phyloP scores from a whole-genome alignment of 2,329 filamentous ascomycete genomes.

The Bipolaris gigantea region DNA sequence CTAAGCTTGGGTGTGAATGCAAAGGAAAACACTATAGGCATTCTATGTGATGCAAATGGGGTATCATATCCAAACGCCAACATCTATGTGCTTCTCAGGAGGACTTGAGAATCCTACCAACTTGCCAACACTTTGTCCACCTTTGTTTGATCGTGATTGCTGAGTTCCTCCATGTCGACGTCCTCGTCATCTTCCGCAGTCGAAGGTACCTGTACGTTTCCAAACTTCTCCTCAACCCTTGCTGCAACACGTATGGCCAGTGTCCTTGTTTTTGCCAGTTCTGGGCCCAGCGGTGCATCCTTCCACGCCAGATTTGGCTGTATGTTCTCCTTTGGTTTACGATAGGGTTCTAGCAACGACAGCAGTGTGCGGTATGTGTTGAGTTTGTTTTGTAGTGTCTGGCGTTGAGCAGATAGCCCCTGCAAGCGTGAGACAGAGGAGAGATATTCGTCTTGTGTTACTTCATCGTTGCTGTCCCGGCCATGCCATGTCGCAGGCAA shows the following conservation, averaged over 20 bases:
- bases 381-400: constrained; percentile 52
- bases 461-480: constrained; percentile 12
- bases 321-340: constrained; percentile 50
- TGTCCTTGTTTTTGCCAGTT: constrained; percentile 68
- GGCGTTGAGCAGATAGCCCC: constrained; percentile 54
- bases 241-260: constrained; percentile 50
- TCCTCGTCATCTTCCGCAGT: constrained; percentile 30
- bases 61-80: constrained; percentile 19
- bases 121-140: constrained; percentile 29
- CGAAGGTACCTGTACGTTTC: constrained; percentile 32
- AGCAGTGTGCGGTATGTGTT: constrained; percentile 54
- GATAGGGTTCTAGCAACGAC: constrained; percentile 56
- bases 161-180: constrained; percentile 24
- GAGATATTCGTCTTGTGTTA: constrained; percentile 39
- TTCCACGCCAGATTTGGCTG: constrained; percentile 70
- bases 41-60: not conserved
- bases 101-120: constrained; percentile 19
- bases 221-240: constrained; percentile 37
- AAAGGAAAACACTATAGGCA: not conserved
- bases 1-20: not conserved
- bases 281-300: constrained; percentile 65
- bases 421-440: constrained; percentile 51
- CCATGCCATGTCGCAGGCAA: constrained; percentile 28
- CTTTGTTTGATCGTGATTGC: constrained; percentile 24
- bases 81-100: not conserved